phyloP scores from a whole-genome alignment of 495 filamentous ascomycete species.

The Cudoniella acicularis region DNA sequence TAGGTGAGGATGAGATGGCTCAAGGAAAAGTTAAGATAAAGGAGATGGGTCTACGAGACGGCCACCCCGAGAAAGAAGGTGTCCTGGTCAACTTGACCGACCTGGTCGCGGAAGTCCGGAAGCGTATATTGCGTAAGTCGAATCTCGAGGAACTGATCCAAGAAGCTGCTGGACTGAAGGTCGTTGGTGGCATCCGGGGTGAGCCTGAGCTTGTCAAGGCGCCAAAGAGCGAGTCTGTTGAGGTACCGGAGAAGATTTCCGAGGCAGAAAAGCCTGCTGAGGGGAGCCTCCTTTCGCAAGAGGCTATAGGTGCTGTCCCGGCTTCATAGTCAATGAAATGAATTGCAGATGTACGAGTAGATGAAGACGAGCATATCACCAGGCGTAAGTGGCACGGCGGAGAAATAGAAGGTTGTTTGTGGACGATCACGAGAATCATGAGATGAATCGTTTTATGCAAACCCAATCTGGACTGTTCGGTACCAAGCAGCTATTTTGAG shows the following conservation, averaged over 20 bases:
- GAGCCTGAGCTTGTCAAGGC: constrained; percentile 11
- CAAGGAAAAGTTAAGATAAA: constrained; percentile 78
- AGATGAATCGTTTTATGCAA: constrained; percentile 2
- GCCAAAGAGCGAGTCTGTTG: too few relatives aligned
- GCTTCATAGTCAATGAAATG: constrained; percentile 16
- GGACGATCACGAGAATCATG: neutral
- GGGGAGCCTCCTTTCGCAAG: constrained; percentile 7
- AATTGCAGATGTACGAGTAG: constrained; percentile 8
- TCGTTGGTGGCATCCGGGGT: constrained; percentile 21
- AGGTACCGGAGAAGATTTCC: too few relatives aligned
- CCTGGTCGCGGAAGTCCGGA: constrained; percentile 58
- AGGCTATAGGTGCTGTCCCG: constrained; percentile 8
- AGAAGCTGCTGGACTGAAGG: constrained; percentile 34
- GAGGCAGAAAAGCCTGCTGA: constrained; percentile 11
- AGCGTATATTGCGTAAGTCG: constrained; percentile 34
- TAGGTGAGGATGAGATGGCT: constrained; percentile 76
- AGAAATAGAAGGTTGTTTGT: neutral
- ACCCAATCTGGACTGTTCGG: neutral
- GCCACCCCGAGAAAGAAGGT: constrained; percentile 83
- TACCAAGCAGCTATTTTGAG: neutral
- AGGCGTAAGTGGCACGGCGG: constrained; percentile 2
- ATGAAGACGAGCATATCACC: neutral
- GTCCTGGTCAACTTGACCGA: constrained; percentile 60
- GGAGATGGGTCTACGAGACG: constrained; percentile 74
- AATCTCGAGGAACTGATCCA: constrained; percentile 34